phyloP scores from a whole-genome alignment of 2,329 filamentous ascomycete genomes.

The Pseudophaeomoniella oleicola region DNA sequence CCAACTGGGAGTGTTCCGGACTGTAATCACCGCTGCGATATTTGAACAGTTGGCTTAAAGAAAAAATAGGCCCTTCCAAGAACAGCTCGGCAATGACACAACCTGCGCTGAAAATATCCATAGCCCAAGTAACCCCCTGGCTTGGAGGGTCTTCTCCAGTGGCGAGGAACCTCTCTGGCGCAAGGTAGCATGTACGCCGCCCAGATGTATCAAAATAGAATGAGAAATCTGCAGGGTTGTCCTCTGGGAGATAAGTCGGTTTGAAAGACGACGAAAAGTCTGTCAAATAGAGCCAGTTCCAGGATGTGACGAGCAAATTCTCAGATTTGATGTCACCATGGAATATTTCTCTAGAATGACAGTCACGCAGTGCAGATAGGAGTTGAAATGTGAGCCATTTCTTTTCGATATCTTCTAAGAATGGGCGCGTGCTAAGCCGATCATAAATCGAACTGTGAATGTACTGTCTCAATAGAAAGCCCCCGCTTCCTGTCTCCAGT shows the following conservation, averaged over 20 bases:
- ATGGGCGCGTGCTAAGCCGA: constrained; percentile 83
- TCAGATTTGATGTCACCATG: constrained; percentile 99
- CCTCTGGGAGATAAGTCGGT: constrained; percentile 80
- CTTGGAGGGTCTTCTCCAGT: constrained; percentile 51
- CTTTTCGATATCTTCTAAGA: constrained; percentile 94
- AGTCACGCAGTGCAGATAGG: constrained; percentile 81
- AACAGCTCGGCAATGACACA: constrained; percentile 97
- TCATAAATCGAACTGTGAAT: constrained; percentile 96
- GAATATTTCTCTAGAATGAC: constrained; percentile 74
- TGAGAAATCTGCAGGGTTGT: constrained; percentile 93
- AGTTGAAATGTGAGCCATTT: constrained; percentile 97
- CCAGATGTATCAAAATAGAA: constrained; percentile 96
- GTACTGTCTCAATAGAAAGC: constrained; percentile 86
- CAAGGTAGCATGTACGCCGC: constrained; percentile 82
- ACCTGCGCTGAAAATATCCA: constrained; percentile 96
- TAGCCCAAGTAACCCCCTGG: constrained; percentile 67
- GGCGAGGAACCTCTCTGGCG: constrained; percentile 78
- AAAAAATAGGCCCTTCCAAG: constrained; percentile 91
- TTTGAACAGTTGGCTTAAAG: constrained; percentile 87
- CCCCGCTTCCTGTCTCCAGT: constrained; percentile 80
- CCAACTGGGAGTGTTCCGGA: constrained; percentile 63
- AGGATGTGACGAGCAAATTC: constrained; percentile 91
- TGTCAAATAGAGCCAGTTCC: constrained; percentile 98
- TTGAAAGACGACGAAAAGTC: constrained; percentile 96
- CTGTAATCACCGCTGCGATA: constrained; percentile 90